Evolutionary conservation across 345 rosid species (phyloP), one percentile per base, ranked within the genome.

Genomic region (Citrus cavaleriei): DNA sequence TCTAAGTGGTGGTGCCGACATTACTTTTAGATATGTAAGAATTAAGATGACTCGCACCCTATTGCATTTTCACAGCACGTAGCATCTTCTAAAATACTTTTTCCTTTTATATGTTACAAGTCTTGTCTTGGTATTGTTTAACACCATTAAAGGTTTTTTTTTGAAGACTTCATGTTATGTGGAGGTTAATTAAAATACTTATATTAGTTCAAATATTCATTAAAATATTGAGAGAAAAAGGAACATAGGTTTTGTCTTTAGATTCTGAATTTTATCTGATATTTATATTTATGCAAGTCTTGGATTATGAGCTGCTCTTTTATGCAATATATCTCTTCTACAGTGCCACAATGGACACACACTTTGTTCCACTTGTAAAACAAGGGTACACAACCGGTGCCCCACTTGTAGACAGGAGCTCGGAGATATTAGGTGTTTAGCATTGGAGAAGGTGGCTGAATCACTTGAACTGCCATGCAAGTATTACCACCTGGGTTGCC

Each of bases 321-420:
- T 71, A 68, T 69, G 72, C 74, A 40, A 4, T 40, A 24, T 54
- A 19, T 66, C 80, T 58, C 72, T 75, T 68, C 78, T 85, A 87
- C 90, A 92, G 96, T 92, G 97, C 64, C 94, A 86, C 73, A 92
- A 92, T 66, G 97, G 97, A 49, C 97, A 92, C 76, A 92, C 97
- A 18, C 83, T 92, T 21, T 92, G 97, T 85, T 92, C 93, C 57
- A 90, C 97, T 38, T 92, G 97, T 86, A 92, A 92, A 88, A 81
- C 90, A 38, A 87, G 89, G 84, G 97, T 92, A 68, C 97, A 92
- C 73, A 90, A 92, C 68, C 81, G 92, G 22, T 92, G 96, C 77
- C 96, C 96, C 7, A 92, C 96, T 7, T 92, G 96, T 76, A 83
- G 94, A 68, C 92, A 88, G 85, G 94, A 92, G 80, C 97, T 92